Evolutionary conservation across 805 yeast species (phyloP), one percentile per base, ranked within the genome.

Genomic region (Kuraishia cidri): DNA sequence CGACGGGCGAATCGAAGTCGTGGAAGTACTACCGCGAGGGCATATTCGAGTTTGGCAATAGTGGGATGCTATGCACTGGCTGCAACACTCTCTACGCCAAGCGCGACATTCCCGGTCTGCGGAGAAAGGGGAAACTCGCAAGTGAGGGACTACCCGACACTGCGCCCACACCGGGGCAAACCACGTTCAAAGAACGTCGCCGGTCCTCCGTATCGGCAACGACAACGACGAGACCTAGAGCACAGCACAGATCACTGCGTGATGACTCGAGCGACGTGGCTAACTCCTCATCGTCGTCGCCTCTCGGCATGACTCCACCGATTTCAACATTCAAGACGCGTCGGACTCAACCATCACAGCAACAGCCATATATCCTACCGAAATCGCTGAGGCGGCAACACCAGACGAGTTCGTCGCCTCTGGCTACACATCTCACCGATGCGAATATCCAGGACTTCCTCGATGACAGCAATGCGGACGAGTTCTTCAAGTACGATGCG

Each of bases 41-140:
- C 2, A 45, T 55, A 6, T 56, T 52, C 30, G 56, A 54, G 37
- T 46, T 46, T 31, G 60, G 56, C 8, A 56, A 56, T 38, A 43
- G 60, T 2, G 62, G 62, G 2, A 40, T 45, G n/a, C 37, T 56
- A 22, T 56, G 62, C 35, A 16, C 34, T 21, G 40, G 45, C 13
- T 56, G 62, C 31, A 47, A 52, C 15, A 39, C 37, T 9, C 33
- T 44, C 17, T 46, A 54, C 23, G 28, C 41, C 5, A 42, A 43
- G 26, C 35, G 41, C 29, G 53, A 56, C 32, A 37, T 38, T 1
- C 40, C 40, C 19, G 34, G 38, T 14, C 36, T 56, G 17, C 43
- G 61, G 17, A 43, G 45, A 17, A 44, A 60, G 16, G 62, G 62
- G 11, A 50, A 50, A 23, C 27, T 56, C 24, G 62, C 58, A 3